Evolutionary conservation across 2,329 filamentous ascomycete genomes (phyloP), one percentile per base, ranked within the genome.

Genomic region (Exserohilum rostratum): DNA sequence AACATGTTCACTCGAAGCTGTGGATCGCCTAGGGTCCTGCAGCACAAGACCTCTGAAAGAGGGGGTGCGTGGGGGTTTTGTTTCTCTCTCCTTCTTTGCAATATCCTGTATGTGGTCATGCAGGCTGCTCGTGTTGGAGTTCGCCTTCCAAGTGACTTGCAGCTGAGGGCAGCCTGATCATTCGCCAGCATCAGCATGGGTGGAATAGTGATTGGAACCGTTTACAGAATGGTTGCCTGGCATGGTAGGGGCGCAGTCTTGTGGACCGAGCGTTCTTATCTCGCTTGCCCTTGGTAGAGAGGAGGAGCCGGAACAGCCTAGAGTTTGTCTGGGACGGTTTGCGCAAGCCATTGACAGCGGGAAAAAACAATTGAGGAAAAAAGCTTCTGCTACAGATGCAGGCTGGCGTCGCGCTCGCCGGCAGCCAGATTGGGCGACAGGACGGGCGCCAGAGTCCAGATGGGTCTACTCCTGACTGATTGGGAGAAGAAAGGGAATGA

Each of bases 1-100:
- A 25, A 48, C 46, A 48, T 48, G 46, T 40, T 48, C 46, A 44
- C 52, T 47, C 42, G 45, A 40, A 46, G 48, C 46, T 46, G 40
- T 46, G 48, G 43, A 46, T 54, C 46, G 53, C 51, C 33, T 50
- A 50, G 51, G 31, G 51, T 22, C 42, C 22, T 55, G 53, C 39
- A 50, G 43, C 48, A 51, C 42, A 55, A 43, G 62, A 61, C 53
- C 55, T 29, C 56, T 58, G 48, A 44, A 61, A 57, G 56, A 62
- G 64, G 65, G 55, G 7, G 40, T 64, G 52, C 65, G 70, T 72
- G 71, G 71, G 69, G 70, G 67, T 50, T n/a, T 43, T 53, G 22
- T 25, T 7, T 50, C 56, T 57, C 47, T 55, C 39, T 33, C 6
- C 25, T 13, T 29, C 13, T 27, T 9, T 35, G n/a, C 9, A 35